Evolutionary conservation across 2,329 filamentous ascomycete species (phyloP).

Genomic region (Colletotrichum eremochloae): DNA sequence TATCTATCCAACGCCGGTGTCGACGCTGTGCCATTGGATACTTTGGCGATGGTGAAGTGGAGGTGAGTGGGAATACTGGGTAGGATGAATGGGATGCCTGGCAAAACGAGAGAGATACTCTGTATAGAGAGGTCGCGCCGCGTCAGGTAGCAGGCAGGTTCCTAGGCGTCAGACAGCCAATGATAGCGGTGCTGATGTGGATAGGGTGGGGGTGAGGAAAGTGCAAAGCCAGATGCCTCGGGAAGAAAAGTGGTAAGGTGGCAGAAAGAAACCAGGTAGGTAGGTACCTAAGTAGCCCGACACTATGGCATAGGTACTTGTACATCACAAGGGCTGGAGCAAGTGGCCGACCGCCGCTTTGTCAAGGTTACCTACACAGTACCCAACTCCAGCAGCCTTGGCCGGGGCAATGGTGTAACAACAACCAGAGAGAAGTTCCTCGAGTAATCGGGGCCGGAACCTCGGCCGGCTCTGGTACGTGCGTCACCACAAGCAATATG

Average conservation of each 20-base stretch:
- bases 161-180: conserved; percentile 2
- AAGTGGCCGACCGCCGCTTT: neutral
- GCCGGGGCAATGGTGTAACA: neutral
- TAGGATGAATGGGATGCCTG: neutral
- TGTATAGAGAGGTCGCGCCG: neutral
- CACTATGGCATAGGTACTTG: neutral
- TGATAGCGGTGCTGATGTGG: neutral
- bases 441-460: neutral
- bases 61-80: conserved; percentile 6
- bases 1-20: neutral
- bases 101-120: neutral
- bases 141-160: conserved; percentile 27
- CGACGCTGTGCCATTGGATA: conserved; percentile 14
- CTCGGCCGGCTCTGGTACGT: neutral
- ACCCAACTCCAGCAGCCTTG: neutral
- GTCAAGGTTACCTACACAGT: too few relatives aligned
- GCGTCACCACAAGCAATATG: neutral
- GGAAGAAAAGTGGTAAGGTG: conserved; percentile 25
- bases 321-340: neutral
- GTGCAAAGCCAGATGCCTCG: conserved; percentile 24
- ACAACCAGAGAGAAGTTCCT: neutral
- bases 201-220: conserved; percentile 14
- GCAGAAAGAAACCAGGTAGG: neutral
- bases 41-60: conserved; percentile 18
- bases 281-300: too few relatives aligned